Conservation (phyloP, 1,284 basidiomycete genomes). For the Malassezia equina region DNA sequence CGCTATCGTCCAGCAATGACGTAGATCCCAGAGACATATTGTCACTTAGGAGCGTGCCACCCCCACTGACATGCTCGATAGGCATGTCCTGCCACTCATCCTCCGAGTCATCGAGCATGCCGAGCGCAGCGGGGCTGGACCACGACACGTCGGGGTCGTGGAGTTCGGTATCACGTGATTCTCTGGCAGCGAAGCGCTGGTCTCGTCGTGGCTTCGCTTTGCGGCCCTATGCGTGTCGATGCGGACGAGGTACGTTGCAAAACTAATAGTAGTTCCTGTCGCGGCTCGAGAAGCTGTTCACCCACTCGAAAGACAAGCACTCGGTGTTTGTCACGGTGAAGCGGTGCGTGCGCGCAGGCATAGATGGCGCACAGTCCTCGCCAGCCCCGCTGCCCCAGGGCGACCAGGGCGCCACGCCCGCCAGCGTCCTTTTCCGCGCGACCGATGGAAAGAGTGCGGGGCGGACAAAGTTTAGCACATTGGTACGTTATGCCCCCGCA, state of each 20-base stretch:
- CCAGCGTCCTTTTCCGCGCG: slow-evolving; percentile 31
- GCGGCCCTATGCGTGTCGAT: slow-evolving; percentile 13
- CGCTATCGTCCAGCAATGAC: not conserved
- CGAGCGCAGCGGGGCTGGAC: not conserved
- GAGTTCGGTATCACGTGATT: not conserved
- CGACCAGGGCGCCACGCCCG: slow-evolving; percentile 1
- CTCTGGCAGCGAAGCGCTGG: not conserved
- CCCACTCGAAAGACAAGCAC: slow-evolving; percentile 22
- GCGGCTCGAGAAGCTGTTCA: slow-evolving; percentile 29
- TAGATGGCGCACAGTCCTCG: not conserved
- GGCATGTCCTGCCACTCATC: slow-evolving; percentile 21
- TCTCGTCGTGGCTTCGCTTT: not conserved
- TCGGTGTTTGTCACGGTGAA: slow-evolving; percentile 40
- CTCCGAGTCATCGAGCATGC: slow-evolving; percentile 15
- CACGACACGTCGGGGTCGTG: not conserved
- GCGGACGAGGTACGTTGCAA: slow-evolving; percentile 4
- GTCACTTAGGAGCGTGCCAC: not conserved
- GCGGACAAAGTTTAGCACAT: slow-evolving; percentile 27
- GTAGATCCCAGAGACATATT: not conserved
- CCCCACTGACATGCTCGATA: slow-evolving; percentile 11
- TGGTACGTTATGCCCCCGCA: slow-evolving; percentile 10
- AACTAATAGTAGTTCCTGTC: slow-evolving; percentile 26
- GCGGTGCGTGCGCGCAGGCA: slow-evolving; percentile 8
- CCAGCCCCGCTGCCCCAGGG: slow-evolving; percentile 4
- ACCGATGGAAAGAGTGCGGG: slow-evolving; percentile 28